Conservation (phyloP, 139 green algal species). For the Protoeuglena noctilucae region DNA sequence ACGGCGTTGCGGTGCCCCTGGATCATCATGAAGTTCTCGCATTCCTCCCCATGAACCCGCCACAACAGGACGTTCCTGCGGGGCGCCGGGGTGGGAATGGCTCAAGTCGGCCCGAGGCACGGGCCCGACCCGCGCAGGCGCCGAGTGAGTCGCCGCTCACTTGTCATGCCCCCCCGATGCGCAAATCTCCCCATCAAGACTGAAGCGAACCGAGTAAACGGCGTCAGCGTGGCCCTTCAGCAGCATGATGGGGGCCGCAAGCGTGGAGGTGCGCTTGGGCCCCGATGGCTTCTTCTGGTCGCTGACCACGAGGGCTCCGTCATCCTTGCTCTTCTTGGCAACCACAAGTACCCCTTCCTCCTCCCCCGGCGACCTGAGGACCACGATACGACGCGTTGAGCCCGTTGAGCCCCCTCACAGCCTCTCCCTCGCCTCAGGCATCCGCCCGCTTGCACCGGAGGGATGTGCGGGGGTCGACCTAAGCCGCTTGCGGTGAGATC, state of each 20-base stretch:
- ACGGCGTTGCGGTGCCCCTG: constrained; percentile 86
- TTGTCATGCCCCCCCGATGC: constrained; percentile 71
- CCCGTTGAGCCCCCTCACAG: too few species aligned
- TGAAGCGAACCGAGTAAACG: constrained; percentile 69
- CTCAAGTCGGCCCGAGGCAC: neutral
- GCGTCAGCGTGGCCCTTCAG: constrained; percentile 63
- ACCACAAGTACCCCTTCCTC: too few species aligned
- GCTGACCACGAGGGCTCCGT: too few species aligned
- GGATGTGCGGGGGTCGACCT: too few species aligned
- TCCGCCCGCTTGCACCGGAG: too few species aligned
- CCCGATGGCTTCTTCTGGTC: neutral
- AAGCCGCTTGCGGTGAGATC: too few species aligned
- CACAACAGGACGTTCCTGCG: constrained; percentile 72
- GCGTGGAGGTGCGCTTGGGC: constrained; percentile 23
- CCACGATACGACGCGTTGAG: too few species aligned
- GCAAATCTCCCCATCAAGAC: constrained; percentile 50
- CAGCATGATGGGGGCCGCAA: constrained; percentile 71
- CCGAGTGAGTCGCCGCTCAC: constrained; percentile 4
- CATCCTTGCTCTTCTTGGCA: too few species aligned
- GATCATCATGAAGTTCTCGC: constrained; percentile 81
- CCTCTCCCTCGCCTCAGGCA: too few species aligned
- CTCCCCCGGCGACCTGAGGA: too few species aligned
- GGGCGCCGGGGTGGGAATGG: too few species aligned
- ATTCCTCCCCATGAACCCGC: constrained; percentile 60
- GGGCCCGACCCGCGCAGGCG: too few species aligned